Base-by-base conservation (phyloP, 2,329 filamentous ascomycete species). In the Colletotrichum sp. region DNA sequence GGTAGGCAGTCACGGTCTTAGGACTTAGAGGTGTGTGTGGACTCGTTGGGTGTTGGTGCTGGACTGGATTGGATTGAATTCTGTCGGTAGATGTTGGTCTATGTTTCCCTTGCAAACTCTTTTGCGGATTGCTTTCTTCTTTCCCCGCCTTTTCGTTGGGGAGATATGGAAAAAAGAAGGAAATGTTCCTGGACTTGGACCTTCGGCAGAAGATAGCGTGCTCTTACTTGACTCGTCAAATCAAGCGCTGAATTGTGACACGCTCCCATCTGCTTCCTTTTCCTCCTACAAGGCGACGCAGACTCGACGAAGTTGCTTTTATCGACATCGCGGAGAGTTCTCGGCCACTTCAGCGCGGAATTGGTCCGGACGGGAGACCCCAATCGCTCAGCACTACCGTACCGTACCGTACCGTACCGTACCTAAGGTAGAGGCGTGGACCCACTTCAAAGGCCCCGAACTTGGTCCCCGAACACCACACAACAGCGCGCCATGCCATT, bases 101-200 rank as follows among this genome's bases (percentile, higher is more conserved):
- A 43, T 43, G 6, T 16, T 21, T 34, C 24, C 59, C 24, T 15
- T 59, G 71, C 70, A 72, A 78, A 77, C 77, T 66, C 72, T 64
- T 67, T 77, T 77, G 72, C 64, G 26, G 28, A 24, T 34, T 77
- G 73, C 72, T 77, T 78, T 78, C 77, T 75, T 71, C 67, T 75
- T 71, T 77, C 78, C 78, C 43, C 67, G 70, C 59, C 48, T 60
- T 43, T 59, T 65, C 24, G 36, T 55, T 75, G 72, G 24, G 43
- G 43, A 24, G 16, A 43, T 18, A 16, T 43, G 16, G 26, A 8
- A 48, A 43, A 13, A 68, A 64, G 13, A 48, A 68, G 16, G 15
- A 59, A 24, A 13, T 12, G 21, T 34, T 5, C 8, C 9, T 16
- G 12, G 39, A 21, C 59, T 16, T n/a, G 16, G n/a, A 32, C n/a